Base-by-base conservation (phyloP, 495 filamentous ascomycete genomes). In the Pyrenopolyporus hunteri region DNA sequence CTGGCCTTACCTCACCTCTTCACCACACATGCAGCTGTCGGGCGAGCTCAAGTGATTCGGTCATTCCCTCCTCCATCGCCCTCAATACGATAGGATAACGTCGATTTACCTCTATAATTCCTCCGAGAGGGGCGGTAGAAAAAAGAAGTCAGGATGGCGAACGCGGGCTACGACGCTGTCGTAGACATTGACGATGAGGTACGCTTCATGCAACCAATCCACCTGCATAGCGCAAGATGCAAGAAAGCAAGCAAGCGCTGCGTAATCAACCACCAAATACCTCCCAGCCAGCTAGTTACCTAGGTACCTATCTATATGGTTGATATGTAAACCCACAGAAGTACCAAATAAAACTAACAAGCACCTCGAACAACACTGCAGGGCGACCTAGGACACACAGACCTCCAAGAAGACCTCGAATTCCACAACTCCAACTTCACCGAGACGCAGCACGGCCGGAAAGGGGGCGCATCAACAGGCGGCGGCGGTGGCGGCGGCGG, bases 321-420 rank as follows among this genome's bases (percentile, higher is more conserved):
- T n/a, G n/a, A n/a, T 45, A 28, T 26, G 22, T 4, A 5, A 20
- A 9, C 1, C 36, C 14, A n/a, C n/a, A 37, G 6, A 8, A 1
- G 1, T 39, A 39, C 36, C 17, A 1, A 6, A 23, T 4, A n/a
- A n/a, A n/a, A 40, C 37, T 42, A 42, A 42, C 37, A 9, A 1
- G 4, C 11, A 42, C 37, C 37, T 9, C 19, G 4, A n/a, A n/a
- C 37, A 43, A 26, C 6, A 54, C 42, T 65, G 33, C 66, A 98
- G 91, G 94, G 94, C 74, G 94, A 98, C 79, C 88, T 98, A 58
- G 94, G 94, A 67, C 91, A 97, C 77, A 98, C 94, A 28, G 94
- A 98, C 75, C 87, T 98, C 9, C 90, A 97, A 81, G 93, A 96
- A 71, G 95, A 98, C 78, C 92, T 98, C 62, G 95, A 98, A 83